Evolutionary conservation across 805 yeast species (phyloP).

Genomic region (Starmerella vitae): DNA sequence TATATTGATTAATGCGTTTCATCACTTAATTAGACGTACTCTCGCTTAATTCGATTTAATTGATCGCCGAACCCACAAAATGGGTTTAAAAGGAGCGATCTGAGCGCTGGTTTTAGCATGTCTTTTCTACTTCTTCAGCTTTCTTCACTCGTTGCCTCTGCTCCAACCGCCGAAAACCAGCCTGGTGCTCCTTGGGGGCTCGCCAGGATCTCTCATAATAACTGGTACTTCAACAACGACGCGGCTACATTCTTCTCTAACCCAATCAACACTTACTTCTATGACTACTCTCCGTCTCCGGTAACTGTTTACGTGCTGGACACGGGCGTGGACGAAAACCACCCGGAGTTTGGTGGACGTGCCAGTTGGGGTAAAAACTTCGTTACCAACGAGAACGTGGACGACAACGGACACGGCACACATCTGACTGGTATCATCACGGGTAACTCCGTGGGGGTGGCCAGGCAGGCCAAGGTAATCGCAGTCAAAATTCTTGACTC

Average conservation of each 20-base stretch:
- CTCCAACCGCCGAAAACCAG: conserved; percentile 31
- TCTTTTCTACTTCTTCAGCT: background rate
- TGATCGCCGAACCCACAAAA: background rate
- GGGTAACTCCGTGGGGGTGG: conserved; percentile 66
- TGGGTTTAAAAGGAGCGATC: background rate
- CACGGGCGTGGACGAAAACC: conserved; percentile 70
- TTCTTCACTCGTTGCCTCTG: background rate
- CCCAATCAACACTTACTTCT: conserved; percentile 59
- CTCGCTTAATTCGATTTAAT: too few relatives aligned
- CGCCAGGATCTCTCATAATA: conserved; percentile 77
- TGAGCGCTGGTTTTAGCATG: background rate
- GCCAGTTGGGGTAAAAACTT: conserved; percentile 78
- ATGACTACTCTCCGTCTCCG: background rate
- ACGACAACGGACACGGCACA: conserved; percentile 91
- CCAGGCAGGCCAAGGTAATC: conserved; percentile 63
- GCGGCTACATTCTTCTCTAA: conserved; percentile 38
- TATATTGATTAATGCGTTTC: too few relatives aligned
- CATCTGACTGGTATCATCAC: conserved; percentile 96
- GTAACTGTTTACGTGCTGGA: conserved; percentile 61
- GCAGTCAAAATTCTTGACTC: conserved; percentile 62
- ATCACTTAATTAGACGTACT: too few relatives aligned
- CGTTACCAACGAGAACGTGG: conserved; percentile 60
- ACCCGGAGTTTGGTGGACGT: conserved; percentile 69
- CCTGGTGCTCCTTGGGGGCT: conserved; percentile 91
- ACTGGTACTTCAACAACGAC: conserved; percentile 37